These are phyloP conservation scores for Alloascoidea africana DNA, from an alignment of 805 yeast species.

Conservation along the genomic window DNA sequence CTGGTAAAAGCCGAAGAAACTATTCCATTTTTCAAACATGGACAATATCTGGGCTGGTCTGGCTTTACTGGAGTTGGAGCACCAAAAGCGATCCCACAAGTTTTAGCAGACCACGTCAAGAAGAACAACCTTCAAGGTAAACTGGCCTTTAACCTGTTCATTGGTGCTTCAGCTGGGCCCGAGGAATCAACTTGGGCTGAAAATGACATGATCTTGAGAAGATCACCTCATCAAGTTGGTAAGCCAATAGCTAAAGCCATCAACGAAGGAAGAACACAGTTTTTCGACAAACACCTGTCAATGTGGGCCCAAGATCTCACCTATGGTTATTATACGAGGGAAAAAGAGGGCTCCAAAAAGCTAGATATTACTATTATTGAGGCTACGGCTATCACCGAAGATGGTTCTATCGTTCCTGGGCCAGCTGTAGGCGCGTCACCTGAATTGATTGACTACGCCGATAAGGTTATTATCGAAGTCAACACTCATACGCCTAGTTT, in stretches of 20 bases:
- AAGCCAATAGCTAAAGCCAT: conserved; percentile 85
- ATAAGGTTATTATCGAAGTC: conserved; percentile 83
- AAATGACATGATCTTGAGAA: conserved; percentile 68
- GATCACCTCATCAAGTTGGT: conserved; percentile 98
- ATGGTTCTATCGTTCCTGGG: conserved; percentile 89
- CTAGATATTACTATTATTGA: conserved; percentile 86
- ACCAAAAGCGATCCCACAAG: conserved; percentile 86
- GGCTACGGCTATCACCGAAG: conserved; percentile 93
- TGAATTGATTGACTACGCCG: conserved; percentile 74
- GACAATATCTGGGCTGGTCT: conserved; percentile 94
- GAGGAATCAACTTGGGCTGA: conserved; percentile 95
- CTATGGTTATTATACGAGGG: conserved; percentile 65
- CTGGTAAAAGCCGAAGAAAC: conserved; percentile 71
- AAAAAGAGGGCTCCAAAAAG: too few species aligned
- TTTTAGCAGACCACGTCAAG: conserved; percentile 81
- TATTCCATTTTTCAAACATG: conserved; percentile 72
- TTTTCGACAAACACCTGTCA: conserved; percentile 92
- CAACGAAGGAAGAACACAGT: conserved; percentile 73
- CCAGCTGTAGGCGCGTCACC: conserved; percentile 99
- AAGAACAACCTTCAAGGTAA: conserved; percentile 76
- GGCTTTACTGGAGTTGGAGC: conserved; percentile 99
- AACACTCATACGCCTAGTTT: conserved; percentile 90
- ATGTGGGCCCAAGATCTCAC: conserved; percentile 99
- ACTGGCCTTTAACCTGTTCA: conserved; percentile 78
- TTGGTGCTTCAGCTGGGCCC: conserved; percentile 97